Percentiles rank a stretch among this genome's conserved stretches.
Evolutionary conservation across 371 early-diverging fungal species (phyloP).

Genomic region (Vairimorpha apis): DNA sequence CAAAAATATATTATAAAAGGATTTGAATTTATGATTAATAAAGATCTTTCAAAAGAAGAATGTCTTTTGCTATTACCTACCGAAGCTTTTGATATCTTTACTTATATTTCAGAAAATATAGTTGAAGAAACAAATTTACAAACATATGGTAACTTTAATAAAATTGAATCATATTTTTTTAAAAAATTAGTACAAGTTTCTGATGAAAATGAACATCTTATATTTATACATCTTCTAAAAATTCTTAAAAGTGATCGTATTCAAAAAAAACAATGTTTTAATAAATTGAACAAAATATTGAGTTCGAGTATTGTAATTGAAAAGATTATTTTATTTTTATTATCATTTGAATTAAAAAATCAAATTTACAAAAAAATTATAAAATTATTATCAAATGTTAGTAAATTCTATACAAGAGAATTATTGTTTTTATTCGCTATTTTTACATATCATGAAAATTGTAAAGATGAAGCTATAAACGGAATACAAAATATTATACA

Average conservation of each 20-base stretch:
- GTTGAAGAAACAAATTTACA: background rate
- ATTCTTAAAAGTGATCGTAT: background rate
- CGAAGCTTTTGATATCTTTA: background rate
- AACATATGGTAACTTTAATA: background rate
- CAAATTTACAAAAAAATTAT: background rate
- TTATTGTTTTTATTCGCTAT: background rate
- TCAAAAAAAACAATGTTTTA: background rate
- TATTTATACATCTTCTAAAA: background rate
- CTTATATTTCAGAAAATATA: background rate
- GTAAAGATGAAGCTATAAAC: background rate
- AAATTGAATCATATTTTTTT: background rate
- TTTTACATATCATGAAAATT: background rate
- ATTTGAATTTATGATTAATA: background rate
- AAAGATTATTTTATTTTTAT: constrained; percentile 1
- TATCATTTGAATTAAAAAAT: background rate
- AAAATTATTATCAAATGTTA: no score
- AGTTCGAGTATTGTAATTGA: background rate
- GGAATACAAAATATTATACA: background rate
- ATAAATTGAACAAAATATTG: background rate
- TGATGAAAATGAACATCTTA: background rate
- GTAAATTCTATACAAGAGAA: background rate
- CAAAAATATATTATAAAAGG: no score
- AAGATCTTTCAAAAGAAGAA: background rate
- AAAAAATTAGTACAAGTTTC: background rate
- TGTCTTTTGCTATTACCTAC: background rate